These are phyloP conservation scores for Schwanniomyces pseudopolymorphus DNA, from an alignment of 805 yeast genomes.

Conservation along the genomic window DNA sequence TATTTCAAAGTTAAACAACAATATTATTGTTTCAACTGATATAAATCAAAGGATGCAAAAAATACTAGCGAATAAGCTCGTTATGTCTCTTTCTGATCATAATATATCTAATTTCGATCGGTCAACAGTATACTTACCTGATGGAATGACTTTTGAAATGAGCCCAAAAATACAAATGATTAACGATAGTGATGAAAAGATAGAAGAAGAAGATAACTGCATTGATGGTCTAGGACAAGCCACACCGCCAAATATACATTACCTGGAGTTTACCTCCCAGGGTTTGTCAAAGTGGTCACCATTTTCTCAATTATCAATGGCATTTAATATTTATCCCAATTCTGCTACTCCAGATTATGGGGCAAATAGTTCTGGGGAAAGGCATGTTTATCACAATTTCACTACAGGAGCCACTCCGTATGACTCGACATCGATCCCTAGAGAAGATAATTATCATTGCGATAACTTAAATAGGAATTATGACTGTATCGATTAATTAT, in stretches of 20 bases:
- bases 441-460: background rate
- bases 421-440: background rate
- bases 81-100: background rate
- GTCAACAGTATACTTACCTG: background rate
- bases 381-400: background rate
- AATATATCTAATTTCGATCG: background rate
- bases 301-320: constrained; percentile 19
- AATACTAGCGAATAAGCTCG: constrained; percentile 5
- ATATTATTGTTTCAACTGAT: constrained; percentile 19
- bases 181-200: background rate
- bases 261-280: background rate
- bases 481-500: background rate
- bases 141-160: background rate
- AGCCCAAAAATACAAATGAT: background rate
- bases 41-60: constrained; percentile 17
- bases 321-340: background rate
- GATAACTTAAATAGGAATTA: background rate
- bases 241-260: background rate
- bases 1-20: constrained; percentile 22
- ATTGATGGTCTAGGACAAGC: background rate
- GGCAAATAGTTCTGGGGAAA: background rate
- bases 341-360: background rate
- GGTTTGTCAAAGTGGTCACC: constrained; percentile 9
- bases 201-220: background rate
- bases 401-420: background rate